A percentile compares a stretch with the other conserved stretches of the same genome.
These are phyloP conservation scores for Huntiella decipiens DNA, from an alignment of 2,329 filamentous ascomycete species.

Conservation along the genomic window DNA sequence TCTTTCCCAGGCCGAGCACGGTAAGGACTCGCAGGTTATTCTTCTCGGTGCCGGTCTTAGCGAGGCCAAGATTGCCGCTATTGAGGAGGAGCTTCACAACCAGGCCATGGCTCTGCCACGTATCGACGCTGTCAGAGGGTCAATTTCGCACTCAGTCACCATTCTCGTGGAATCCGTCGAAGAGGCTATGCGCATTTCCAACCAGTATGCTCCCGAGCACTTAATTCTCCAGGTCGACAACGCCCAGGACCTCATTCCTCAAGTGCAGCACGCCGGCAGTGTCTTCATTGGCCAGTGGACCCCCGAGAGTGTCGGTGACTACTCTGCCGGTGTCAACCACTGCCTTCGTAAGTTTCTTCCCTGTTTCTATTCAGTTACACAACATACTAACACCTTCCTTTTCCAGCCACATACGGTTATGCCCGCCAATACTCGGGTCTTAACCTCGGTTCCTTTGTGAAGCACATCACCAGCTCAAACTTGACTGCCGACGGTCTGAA, in stretches of 20 bases:
- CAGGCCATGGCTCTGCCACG: slow-evolving; percentile 77
- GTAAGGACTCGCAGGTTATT: slow-evolving; percentile 87
- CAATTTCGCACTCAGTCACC: slow-evolving; percentile 82
- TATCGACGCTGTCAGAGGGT: slow-evolving; percentile 78
- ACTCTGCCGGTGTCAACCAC: slow-evolving; percentile 95
- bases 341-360: slow-evolving; percentile 60
- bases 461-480: slow-evolving; percentile 92
- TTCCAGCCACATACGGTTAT: slow-evolving; percentile 79
- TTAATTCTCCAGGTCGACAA: slow-evolving; percentile 77
- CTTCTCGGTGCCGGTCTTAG: slow-evolving; percentile 66
- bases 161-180: slow-evolving; percentile 52
- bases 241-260: slow-evolving; percentile 52
- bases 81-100: slow-evolving; percentile 76
- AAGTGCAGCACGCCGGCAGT: slow-evolving; percentile 83
- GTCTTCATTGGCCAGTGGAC: slow-evolving; percentile 96
- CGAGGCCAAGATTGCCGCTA: slow-evolving; percentile 55
- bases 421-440: slow-evolving; percentile 98
- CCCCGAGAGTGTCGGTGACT: slow-evolving; percentile 92
- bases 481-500: slow-evolving; percentile 67
- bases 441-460: slow-evolving; percentile 87
- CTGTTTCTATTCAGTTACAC: neutral
- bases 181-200: slow-evolving; percentile 67
- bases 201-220: slow-evolving; percentile 90
- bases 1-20: slow-evolving; percentile 89
- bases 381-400: slow-evolving; percentile 13